Conservation (phyloP, 1,284 basidiomycete genomes). For the Ustilago bromivora region DNA sequence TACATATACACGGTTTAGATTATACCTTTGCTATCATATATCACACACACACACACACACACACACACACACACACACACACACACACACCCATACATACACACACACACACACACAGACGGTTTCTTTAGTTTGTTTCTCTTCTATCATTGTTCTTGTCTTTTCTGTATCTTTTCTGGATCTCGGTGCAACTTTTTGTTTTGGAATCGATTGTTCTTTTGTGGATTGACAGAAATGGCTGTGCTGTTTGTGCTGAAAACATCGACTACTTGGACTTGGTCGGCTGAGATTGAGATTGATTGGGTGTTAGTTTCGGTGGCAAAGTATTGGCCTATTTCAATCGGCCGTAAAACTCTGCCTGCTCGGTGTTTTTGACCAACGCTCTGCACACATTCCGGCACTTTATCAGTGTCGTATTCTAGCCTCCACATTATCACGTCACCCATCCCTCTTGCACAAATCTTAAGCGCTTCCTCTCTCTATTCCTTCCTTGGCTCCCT, state of each 20-base stretch:
- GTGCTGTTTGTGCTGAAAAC: not conserved
- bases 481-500: not conserved
- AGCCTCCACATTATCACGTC: not conserved
- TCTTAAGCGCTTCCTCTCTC: too few relatives aligned
- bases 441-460: not conserved
- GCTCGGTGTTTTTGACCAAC: not conserved
- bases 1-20: constrained; percentile 3
- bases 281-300: too few relatives aligned
- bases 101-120: not conserved
- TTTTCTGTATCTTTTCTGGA: not conserved
- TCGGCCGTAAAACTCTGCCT: not conserved
- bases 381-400: not conserved
- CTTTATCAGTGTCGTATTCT: not conserved
- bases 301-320: too few relatives aligned
- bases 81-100: not conserved
- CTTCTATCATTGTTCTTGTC: too few relatives aligned
- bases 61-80: not conserved
- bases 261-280: too few relatives aligned
- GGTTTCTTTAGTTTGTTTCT: not conserved
- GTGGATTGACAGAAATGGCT: not conserved
- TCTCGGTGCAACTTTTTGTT: not conserved
- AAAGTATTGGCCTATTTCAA: too few relatives aligned
- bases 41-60: not conserved
- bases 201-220: not conserved
- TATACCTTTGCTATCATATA: not conserved